phyloP scores from a whole-genome alignment of 352 stramenopile genomes.

The Globisporangium alternatum region DNA sequence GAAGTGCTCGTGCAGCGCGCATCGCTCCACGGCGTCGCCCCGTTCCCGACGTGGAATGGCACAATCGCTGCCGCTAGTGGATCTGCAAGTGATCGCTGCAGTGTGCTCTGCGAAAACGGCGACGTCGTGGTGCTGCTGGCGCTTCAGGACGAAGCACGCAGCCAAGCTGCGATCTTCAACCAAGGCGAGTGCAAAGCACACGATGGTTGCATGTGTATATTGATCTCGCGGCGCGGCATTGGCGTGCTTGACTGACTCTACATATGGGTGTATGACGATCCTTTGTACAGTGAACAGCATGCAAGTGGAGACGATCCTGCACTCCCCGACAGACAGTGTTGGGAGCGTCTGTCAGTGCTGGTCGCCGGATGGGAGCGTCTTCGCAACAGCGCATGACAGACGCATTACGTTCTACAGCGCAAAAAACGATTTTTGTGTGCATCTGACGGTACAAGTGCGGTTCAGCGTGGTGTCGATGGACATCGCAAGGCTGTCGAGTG shows the following conservation, averaged over 20 bases:
- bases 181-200: neutral
- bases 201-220: neutral
- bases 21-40: conserved; percentile 37
- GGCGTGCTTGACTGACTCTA: neutral
- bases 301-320: conserved; percentile 33
- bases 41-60: conserved; percentile 62
- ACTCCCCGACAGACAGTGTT: conserved; percentile 14
- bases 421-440: conserved; percentile 13
- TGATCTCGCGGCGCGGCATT: neutral
- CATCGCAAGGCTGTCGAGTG: conserved; percentile 8
- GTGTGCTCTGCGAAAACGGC: conserved; percentile 47
- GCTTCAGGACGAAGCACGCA: neutral
- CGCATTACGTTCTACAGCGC: conserved; percentile 34
- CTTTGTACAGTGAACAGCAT: conserved; percentile 12
- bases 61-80: conserved; percentile 25
- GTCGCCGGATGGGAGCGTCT: conserved; percentile 25
- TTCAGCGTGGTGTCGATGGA: conserved; percentile 40
- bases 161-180: neutral
- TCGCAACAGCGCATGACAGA: conserved; percentile 32
- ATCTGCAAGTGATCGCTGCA: conserved; percentile 22
- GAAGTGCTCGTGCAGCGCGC: conserved; percentile 38
- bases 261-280: neutral
- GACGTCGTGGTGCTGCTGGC: conserved; percentile 43
- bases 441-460: conserved; percentile 20
- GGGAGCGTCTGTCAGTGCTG: conserved; percentile 58